A percentile compares a stretch with the other conserved stretches of the same genome.
phyloP scores from a whole-genome alignment of 257 asterid species.

The Jaltomata sinuosa region DNA sequence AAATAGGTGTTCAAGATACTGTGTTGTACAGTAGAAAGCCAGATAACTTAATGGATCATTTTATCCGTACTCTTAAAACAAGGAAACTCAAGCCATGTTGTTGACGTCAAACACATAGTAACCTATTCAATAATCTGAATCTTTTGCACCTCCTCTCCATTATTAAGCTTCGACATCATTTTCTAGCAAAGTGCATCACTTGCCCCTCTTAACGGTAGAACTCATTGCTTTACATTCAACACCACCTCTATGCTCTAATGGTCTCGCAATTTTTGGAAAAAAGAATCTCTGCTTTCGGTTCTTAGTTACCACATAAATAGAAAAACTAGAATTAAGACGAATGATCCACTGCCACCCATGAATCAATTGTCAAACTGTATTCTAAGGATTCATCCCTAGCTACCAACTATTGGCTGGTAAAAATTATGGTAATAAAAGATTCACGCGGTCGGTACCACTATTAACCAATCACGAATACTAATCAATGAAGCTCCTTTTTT shows the following conservation, averaged over 20 bases:
- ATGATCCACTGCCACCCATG: background rate
- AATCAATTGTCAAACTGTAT: background rate
- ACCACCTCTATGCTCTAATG: background rate
- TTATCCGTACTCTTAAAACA: background rate
- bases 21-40: background rate
- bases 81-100: background rate
- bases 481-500: background rate
- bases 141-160: background rate
- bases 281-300: background rate
- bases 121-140: background rate
- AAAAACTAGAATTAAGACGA: background rate
- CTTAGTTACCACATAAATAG: background rate
- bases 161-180: background rate
- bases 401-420: background rate
- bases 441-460: background rate
- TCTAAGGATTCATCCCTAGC: background rate
- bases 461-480: background rate
- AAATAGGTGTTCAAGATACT: background rate
- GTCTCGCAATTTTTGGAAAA: background rate
- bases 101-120: background rate
- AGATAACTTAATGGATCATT: too few relatives aligned
- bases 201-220: background rate
- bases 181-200: background rate
- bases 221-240: background rate
- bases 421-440: background rate